A percentile compares a stretch with the other conserved stretches of the same genome.
Evolutionary conservation across 352 stramenopile genomes (phyloP).

Genomic region (Pythium dissotocum): DNA sequence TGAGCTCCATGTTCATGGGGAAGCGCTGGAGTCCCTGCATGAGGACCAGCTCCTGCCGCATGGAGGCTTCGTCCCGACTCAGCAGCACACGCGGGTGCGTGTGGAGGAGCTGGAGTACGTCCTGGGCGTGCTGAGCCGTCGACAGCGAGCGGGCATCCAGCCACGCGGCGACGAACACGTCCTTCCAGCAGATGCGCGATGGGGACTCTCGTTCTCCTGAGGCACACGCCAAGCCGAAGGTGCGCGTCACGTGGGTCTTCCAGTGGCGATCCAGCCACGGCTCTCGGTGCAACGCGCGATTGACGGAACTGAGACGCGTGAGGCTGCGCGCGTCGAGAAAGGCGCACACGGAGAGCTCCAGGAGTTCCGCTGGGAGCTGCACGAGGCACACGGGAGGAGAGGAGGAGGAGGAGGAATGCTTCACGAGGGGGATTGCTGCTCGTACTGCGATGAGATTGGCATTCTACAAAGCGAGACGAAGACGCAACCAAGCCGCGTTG

Average conservation of each 20-base stretch:
- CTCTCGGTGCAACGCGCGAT: conserved; percentile 37
- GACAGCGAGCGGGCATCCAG: conserved; percentile 35
- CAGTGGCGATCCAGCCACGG: conserved; percentile 38
- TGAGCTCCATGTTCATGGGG: conserved; percentile 43
- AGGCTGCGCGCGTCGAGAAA: conserved; percentile 48
- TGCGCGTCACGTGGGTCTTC: conserved; percentile 36
- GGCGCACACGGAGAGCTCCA: conserved; percentile 44
- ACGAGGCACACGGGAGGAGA: neutral
- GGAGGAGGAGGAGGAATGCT: neutral
- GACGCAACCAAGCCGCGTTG: neutral
- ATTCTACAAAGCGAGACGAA: neutral
- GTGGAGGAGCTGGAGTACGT: conserved; percentile 42
- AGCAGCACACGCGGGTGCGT: conserved; percentile 32
- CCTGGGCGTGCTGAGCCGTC: conserved; percentile 29
- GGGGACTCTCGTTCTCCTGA: neutral
- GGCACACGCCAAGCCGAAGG: neutral
- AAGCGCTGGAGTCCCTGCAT: conserved; percentile 58
- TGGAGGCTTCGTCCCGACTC: conserved; percentile 34
- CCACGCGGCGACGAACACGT: conserved; percentile 46
- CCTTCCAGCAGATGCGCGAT: conserved; percentile 35
- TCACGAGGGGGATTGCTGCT: conserved; percentile 3
- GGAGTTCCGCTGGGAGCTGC: conserved; percentile 25
- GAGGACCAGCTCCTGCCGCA: conserved; percentile 62
- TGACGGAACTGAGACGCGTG: conserved; percentile 36
- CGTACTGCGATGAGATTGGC: neutral